Base-by-base conservation (phyloP, 345 rosid genomes). In the Arabidopsis suecica region DNA sequence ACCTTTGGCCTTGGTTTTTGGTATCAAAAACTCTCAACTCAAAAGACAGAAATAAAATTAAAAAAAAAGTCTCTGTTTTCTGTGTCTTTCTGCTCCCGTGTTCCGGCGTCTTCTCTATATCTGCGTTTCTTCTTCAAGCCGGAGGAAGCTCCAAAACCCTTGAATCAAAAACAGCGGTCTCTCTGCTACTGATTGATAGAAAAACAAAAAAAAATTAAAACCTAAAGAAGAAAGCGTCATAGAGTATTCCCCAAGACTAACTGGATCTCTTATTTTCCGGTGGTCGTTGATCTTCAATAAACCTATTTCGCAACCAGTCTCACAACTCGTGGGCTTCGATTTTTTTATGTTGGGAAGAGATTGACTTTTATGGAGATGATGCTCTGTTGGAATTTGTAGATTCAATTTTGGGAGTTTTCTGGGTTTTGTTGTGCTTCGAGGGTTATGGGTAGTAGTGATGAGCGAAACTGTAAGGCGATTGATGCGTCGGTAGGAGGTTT, bases 401-500 rank as follows among this genome's bases (percentile, higher is more conserved):
- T 54, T 78, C 81, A 68, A 6, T 36, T 23, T 54, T 76, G 49
- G 68, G 78, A 20, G 12, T 56, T 61, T 44, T 54, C 33, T 72
- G 65, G 34, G 59, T 30, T 57, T 76, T 75, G 66, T 64, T 50
- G 66, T 64, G 55, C 71, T 58, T 58, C 16, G 66, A 58, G 11
- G 11, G 80, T 77, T 84, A 87, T 93, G 98, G 93, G 88, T 47
- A 84, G 93, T 79, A 83, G 86, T 61, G 89, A 85, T 64, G 96
- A 83, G 80, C 78, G 81, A 72, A 72, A 78, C 68, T 66, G 47
- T 74, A 84, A 80, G 80, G 86, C 81, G 80, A 87, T 95, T 83
- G 98, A 95, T 80, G 83, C 94, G 22, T 86, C 97, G 5, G 91
- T 90, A 23, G 99, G 98, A 13, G 90, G 91, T 14, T 83, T 95